Evolutionary conservation across 1,139 yeast species (phyloP).

Genomic region (Scheffersomyces insectosa): DNA sequence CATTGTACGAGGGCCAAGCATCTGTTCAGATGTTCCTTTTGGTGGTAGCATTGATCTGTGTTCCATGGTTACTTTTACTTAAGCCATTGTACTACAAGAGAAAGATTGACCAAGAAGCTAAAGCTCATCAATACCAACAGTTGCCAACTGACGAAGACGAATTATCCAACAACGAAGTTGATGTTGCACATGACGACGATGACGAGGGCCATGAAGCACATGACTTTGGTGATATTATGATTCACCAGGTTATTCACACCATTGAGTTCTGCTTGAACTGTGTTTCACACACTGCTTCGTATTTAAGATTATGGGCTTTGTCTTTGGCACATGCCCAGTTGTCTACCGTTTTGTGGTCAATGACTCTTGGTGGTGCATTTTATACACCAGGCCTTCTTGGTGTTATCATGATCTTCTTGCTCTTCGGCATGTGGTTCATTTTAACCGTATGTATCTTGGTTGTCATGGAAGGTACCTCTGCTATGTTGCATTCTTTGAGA

Average conservation of each 20-base stretch:
- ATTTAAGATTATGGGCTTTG: slow-evolving; percentile 93
- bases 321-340: slow-evolving; percentile 97
- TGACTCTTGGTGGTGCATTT: slow-evolving; percentile 89
- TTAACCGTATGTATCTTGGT: slow-evolving; percentile 89
- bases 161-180: slow-evolving; percentile 2
- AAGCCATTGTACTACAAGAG: slow-evolving; percentile 73
- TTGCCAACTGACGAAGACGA: slow-evolving; percentile 24
- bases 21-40: slow-evolving; percentile 74
- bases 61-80: slow-evolving; percentile 87
- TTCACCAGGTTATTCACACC: slow-evolving; percentile 97
- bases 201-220: slow-evolving; percentile 53
- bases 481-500: slow-evolving; percentile 96
- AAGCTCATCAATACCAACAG: slow-evolving; percentile 32
- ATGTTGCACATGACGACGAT: slow-evolving; percentile 26
- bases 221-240: slow-evolving; percentile 89
- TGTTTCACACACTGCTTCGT: slow-evolving; percentile 97
- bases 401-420: slow-evolving; percentile 65
- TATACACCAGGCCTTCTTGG: slow-evolving; percentile 69
- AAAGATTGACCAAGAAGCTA: slow-evolving; percentile 26
- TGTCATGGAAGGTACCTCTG: slow-evolving; percentile 98
- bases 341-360: slow-evolving; percentile 91
- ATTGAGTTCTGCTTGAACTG: slow-evolving; percentile 97
- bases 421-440: slow-evolving; percentile 94
- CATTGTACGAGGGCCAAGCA: slow-evolving; percentile 80
- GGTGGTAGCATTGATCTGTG: slow-evolving; percentile 79